phyloP scores from a whole-genome alignment of 768 basidiomycete genomes.

The Lactarius akahatsu region DNA sequence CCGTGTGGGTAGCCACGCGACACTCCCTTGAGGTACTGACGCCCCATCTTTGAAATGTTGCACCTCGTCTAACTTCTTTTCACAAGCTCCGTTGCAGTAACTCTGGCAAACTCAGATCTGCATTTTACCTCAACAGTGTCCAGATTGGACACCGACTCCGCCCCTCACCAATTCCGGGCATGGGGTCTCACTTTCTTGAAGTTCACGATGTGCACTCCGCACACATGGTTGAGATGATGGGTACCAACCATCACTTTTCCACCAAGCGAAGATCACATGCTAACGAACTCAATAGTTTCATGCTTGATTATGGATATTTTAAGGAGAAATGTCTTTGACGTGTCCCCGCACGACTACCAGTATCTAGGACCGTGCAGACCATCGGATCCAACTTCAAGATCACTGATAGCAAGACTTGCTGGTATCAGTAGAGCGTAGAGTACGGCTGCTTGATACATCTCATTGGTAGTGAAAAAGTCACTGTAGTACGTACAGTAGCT shows the following conservation, averaged over 20 bases:
- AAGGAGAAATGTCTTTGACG: conserved; percentile 25
- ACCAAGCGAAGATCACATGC: neutral
- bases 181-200: conserved; percentile 20
- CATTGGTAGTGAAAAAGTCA: neutral
- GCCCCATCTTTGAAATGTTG: neutral
- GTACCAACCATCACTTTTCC: conserved; percentile 1
- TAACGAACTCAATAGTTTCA: conserved; percentile 13
- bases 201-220: conserved; percentile 11
- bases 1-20: conserved; percentile 25
- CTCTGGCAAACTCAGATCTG: conserved; percentile 13
- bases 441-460: neutral
- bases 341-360: conserved; percentile 22
- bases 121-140: conserved; percentile 25
- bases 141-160: conserved; percentile 11
- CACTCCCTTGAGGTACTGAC: conserved; percentile 20
- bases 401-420: conserved; percentile 20
- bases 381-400: conserved; percentile 21
- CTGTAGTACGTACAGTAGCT: neutral
- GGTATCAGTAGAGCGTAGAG: conserved; percentile 4
- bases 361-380: conserved; percentile 25
- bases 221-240: conserved; percentile 26
- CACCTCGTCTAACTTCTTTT: neutral
- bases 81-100: conserved; percentile 18
- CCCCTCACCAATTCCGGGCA: conserved; percentile 14
- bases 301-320: conserved; percentile 29